phyloP scores from a whole-genome alignment of 2,329 filamentous ascomycete genomes.

The Atkinsonella hypoxylon region DNA sequence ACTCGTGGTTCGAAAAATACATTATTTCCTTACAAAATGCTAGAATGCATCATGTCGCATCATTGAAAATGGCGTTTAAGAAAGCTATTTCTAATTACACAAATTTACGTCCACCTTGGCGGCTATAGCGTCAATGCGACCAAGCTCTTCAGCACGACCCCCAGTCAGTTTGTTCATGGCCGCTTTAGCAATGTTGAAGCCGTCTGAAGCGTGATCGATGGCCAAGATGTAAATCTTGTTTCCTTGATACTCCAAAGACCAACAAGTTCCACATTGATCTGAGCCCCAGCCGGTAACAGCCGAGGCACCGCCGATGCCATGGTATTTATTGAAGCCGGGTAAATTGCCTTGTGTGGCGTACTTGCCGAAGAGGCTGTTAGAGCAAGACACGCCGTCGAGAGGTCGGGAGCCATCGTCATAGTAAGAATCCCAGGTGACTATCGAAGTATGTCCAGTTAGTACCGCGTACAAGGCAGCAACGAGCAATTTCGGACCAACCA shows the following conservation, averaged over 20 bases:
- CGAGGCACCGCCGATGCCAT: slow-evolving; percentile 43
- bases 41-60: background rate
- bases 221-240: slow-evolving; percentile 41
- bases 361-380: no score
- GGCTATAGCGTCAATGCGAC: slow-evolving; percentile 24
- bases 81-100: slow-evolving; percentile 27
- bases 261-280: slow-evolving; percentile 46
- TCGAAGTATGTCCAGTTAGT: background rate
- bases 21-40: background rate
- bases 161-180: slow-evolving; percentile 46
- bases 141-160: slow-evolving; percentile 27
- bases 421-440: slow-evolving; percentile 58
- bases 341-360: slow-evolving; percentile 45
- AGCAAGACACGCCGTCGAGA: slow-evolving; percentile 50
- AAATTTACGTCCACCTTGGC: slow-evolving; percentile 28
- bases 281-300: slow-evolving; percentile 46
- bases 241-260: slow-evolving; percentile 38
- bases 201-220: slow-evolving; percentile 36
- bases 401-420: slow-evolving; percentile 52
- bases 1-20: background rate
- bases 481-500: background rate
- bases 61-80: background rate
- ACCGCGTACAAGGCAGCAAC: no score
- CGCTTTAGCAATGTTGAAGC: slow-evolving; percentile 43
- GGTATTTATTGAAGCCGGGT: slow-evolving; percentile 38